phyloP scores from a whole-genome alignment of 768 basidiomycete genomes.

The Panellus pusillus region DNA sequence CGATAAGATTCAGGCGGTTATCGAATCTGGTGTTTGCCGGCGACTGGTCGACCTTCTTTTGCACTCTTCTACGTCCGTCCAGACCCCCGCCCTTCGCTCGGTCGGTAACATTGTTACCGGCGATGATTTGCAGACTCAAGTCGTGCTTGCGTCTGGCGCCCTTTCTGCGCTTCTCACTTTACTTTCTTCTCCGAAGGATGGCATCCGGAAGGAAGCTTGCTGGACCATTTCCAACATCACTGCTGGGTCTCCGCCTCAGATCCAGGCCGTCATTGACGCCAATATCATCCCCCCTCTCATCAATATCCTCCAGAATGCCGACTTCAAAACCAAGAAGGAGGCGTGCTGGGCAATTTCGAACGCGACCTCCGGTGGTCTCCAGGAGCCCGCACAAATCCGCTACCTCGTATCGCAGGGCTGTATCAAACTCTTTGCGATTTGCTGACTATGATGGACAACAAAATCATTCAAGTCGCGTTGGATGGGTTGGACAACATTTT shows the following conservation, averaged over 20 bases:
- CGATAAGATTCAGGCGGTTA: constrained; percentile 99
- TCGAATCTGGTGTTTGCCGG: constrained; percentile 96
- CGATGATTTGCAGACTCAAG: constrained; percentile 98
- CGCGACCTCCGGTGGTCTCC: constrained; percentile 95
- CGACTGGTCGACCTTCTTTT: constrained; percentile 96
- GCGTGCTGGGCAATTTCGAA: constrained; percentile 99
- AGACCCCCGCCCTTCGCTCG: constrained; percentile 96
- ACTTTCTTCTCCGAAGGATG: constrained; percentile 95
- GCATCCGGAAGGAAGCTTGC: constrained; percentile 98
- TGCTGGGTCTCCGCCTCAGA: constrained; percentile 94
- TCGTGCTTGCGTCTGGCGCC: constrained; percentile 97
- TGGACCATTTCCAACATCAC: constrained; percentile 99
- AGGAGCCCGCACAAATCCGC: constrained; percentile 95
- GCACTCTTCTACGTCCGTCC: constrained; percentile 92
- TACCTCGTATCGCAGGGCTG: constrained; percentile 98
- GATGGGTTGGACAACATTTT: constrained; percentile 98
- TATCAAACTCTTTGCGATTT: constrained; percentile 97
- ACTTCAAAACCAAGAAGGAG: constrained; percentile 99
- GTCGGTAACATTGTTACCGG: constrained; percentile 99
- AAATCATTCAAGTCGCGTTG: constrained; percentile 97
- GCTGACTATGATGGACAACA: constrained; percentile 98
- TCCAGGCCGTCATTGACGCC: constrained; percentile 96
- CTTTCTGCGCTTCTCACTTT: constrained; percentile 92
- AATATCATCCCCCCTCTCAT: constrained; percentile 98
- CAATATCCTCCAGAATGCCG: constrained; percentile 95